Conservation (phyloP, 106 monocot species). For the Dactylorhiza incarnata region DNA sequence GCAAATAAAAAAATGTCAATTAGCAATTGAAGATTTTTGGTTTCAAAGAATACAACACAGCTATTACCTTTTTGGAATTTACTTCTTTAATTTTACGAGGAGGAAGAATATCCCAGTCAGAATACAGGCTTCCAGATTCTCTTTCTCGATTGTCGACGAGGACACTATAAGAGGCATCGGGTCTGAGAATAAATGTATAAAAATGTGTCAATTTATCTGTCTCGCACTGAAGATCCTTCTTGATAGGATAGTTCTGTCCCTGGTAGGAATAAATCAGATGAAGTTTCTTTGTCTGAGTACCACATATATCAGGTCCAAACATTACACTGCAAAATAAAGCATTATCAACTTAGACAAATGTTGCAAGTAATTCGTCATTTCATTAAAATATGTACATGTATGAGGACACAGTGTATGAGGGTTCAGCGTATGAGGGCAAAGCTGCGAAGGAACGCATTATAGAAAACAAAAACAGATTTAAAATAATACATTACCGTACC, state of each 20-base stretch:
- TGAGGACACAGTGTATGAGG: background rate
- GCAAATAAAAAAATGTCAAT: background rate
- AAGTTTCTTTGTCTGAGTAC: slow-evolving; percentile 95
- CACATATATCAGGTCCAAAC: slow-evolving; percentile 98
- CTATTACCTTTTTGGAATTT: slow-evolving; percentile 77
- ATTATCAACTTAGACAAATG: background rate
- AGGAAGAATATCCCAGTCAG: slow-evolving; percentile 97
- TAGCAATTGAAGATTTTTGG: background rate
- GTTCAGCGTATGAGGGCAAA: background rate
- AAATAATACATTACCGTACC: background rate
- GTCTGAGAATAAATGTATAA: slow-evolving; percentile 91
- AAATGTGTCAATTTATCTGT: slow-evolving; percentile 93
- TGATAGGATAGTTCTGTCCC: slow-evolving; percentile 94
- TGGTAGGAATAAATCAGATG: slow-evolving; percentile 94
- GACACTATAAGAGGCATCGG: slow-evolving; percentile 84
- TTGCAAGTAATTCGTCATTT: background rate
- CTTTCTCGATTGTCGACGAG: slow-evolving; percentile 95
- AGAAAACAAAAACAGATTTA: background rate
- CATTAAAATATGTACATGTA: background rate
- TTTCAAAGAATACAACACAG: background rate
- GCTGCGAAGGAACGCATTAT: background rate
- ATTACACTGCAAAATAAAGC: slow-evolving; percentile 60
- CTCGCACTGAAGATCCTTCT: slow-evolving; percentile 90
- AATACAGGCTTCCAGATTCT: slow-evolving; percentile 97
- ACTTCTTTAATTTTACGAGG: slow-evolving; percentile 85